Base-by-base conservation (phyloP, 768 basidiomycete genomes). In the Suillus weaverae region DNA sequence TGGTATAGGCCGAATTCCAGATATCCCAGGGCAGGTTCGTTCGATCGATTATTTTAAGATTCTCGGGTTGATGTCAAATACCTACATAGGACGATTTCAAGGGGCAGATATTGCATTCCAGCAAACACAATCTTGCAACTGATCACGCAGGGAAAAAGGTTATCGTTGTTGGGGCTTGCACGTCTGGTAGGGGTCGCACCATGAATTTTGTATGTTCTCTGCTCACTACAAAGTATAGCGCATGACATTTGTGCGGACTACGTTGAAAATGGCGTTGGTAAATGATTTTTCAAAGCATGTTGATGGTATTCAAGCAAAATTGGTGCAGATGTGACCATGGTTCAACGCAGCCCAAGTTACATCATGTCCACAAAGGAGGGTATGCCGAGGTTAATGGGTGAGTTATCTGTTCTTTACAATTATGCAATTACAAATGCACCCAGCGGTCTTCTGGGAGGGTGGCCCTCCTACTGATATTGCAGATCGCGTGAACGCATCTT, bases 111-210 rank as follows among this genome's bases (percentile, higher is more conserved):
- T 67, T 86, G 18, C 91, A 92, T 71, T 89, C 89, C 0, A 79
- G 74, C 6, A 70, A 81, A 33, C 86, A 90, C 72, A 80, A 81
- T 46, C 78, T 73, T n/a, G 87, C 87, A 0, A 74, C 78, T 13
- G 85, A 86, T 46, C 86, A 87, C 68, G 53, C 71, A 1, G 90
- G 89, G 16, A 91, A 91, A 77, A 92, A 87, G 70, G 89, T 90
- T 0, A 80, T 87, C 4, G 85, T 92, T 2, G 76, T 92, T 5
- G 90, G 90, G 2, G 81, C 89, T 16, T 86, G 86, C 61, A 89
- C 88, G 13, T 88, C 85, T 2, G 82, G 84, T 81, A 64, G 30
- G 66, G 26, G 13, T n/a, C 2, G 18, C 61, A 32, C 5, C 13
- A 36, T 30, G 39, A 41, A 38, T 16, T 5, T 22, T 11, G 6